Base-by-base conservation (phyloP, 2,329 filamentous ascomycete species). In the Penicillium vulpinum region DNA sequence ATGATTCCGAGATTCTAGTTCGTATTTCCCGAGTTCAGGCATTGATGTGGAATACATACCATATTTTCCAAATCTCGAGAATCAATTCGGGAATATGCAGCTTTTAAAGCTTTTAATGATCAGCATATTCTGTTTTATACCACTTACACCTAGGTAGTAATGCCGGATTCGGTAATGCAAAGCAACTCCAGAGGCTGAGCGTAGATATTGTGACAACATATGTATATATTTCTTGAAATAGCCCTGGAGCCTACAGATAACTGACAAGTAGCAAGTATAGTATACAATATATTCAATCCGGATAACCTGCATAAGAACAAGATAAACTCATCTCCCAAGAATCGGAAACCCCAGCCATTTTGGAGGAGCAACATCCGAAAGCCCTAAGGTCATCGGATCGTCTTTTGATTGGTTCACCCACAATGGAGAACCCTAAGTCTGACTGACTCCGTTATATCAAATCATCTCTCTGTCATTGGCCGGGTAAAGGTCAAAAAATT, bases 401-500 rank as follows among this genome's bases (percentile, higher is more conserved):
- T n/a, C 26, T 28, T 44, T 60, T 41, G 59, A 31, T 55, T 54
- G 59, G 44, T n/a, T 35, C 29, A 1, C 9, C 28, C 6, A n/a
- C 15, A 46, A 26, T 55, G 45, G 54, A 53, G 48, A 29, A 29
- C 50, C 18, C 28, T 46, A 39, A 31, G 15, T 11, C n/a, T 31
- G 26, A 22, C 6, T 18, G 11, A 38, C 46, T 26, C 50, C 40
- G 31, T 40, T 41, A 29, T 51, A 33, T 51, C n/a, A 43, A 64
- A 63, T 62, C 51, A 62, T 57, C 59, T 15, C 7, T 6, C 24
- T 21, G 35, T 58, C 39, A 64, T 61, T 62, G 57, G 57, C 33
- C 16, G 24, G 22, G 24, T 55, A 44, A 35, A 21, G 18, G 5
- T 26, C 18, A 18, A 4, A 33, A 21, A n/a, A 31, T 22, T 18